Evolutionary conservation across 768 basidiomycete genomes (phyloP).

Genomic region (Trametes coccinea): DNA sequence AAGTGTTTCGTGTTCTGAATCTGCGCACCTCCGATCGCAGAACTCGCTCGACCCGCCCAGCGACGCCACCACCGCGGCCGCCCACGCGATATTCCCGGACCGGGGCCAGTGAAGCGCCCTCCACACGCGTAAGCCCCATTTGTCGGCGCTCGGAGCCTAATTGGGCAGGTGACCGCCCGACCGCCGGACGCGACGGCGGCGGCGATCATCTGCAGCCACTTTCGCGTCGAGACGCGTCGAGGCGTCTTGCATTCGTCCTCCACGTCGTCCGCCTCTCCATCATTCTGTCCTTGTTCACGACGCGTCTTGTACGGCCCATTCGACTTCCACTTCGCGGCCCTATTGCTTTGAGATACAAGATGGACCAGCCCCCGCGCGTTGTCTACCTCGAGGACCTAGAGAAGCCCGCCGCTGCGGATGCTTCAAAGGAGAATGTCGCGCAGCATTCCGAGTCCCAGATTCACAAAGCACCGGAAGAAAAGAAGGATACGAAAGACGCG

Average conservation of each 20-base stretch:
- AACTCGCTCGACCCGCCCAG: not conserved
- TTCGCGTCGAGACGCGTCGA: constrained; percentile 25
- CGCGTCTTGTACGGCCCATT: constrained; percentile 1
- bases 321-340: not conserved
- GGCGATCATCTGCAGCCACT: constrained; percentile 18
- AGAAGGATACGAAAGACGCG: not conserved
- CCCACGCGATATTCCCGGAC: not conserved
- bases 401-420: not conserved
- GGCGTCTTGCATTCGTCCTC: not conserved
- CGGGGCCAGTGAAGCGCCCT: not conserved
- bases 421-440: constrained; percentile 7
- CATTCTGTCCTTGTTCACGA: constrained; percentile 4
- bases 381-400: constrained; percentile 40
- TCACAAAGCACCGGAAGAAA: not conserved
- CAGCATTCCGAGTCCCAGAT: not conserved
- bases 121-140: constrained; percentile 10
- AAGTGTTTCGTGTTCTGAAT: not conserved
- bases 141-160: not conserved
- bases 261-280: not conserved
- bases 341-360: not conserved
- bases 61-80: not conserved
- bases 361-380: constrained; percentile 20
- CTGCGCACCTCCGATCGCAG: not conserved
- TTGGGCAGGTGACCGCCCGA: not conserved
- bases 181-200: not conserved